Conservation (phyloP, 225 moss, liverwort and hornwort genomes). For the Takakia lepidozioides region DNA sequence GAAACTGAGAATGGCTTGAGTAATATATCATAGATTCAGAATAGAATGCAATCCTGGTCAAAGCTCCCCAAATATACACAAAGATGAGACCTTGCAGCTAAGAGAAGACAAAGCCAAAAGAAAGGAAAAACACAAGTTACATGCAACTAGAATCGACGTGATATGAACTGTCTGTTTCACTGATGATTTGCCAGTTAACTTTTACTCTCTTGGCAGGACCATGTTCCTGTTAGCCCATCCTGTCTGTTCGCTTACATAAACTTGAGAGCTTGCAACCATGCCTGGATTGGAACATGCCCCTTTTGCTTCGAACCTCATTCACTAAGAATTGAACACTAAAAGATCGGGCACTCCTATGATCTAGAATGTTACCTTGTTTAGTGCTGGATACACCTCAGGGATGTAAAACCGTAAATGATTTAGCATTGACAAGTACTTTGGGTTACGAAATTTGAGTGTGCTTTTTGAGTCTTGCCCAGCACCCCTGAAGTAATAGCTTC, state of each 20-base stretch:
- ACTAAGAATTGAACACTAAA: background rate
- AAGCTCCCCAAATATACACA: background rate
- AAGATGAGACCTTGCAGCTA: too few relatives aligned
- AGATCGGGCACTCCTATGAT: background rate
- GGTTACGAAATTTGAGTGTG: constrained; percentile 72
- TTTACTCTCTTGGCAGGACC: too few relatives aligned
- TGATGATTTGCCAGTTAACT: too few relatives aligned
- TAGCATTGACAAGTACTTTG: constrained; percentile 53
- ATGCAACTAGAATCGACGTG: too few relatives aligned
- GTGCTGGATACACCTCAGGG: constrained; percentile 40
- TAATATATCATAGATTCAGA: too few relatives aligned
- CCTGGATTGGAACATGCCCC: background rate
- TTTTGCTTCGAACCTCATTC: background rate
- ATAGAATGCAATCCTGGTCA: too few relatives aligned
- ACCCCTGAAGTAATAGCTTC: constrained; percentile 66
- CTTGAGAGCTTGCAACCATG: background rate
- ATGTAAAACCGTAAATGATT: constrained; percentile 56
- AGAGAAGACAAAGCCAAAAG: too few relatives aligned
- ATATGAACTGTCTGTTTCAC: too few relatives aligned
- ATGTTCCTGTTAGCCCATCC: too few relatives aligned
- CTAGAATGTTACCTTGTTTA: constrained; percentile 27
- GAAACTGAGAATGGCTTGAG: too few relatives aligned
- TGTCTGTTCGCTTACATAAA: background rate
- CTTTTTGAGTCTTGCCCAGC: constrained; percentile 22
- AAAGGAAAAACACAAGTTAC: too few relatives aligned